phyloP scores from a whole-genome alignment of 768 basidiomycete genomes.

The Rhodotorula diobovata region DNA sequence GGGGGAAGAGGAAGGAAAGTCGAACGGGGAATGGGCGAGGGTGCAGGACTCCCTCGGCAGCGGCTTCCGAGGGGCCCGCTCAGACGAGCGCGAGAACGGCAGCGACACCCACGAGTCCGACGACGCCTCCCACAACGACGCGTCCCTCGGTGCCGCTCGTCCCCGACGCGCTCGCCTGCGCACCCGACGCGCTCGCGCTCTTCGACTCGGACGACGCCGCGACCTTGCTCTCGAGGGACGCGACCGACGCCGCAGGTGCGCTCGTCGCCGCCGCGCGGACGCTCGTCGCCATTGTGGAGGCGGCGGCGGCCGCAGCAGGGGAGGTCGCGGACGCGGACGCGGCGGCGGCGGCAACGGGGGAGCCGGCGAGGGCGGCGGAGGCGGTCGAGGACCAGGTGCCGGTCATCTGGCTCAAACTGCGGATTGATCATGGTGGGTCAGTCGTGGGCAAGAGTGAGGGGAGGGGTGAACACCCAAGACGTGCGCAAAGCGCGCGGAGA shows the following conservation, averaged over 20 bases:
- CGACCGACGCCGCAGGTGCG: neutral
- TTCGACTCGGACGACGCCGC: neutral
- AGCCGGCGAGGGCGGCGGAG: neutral
- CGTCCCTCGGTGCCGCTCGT: neutral
- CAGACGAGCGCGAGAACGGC: neutral
- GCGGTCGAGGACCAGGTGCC: neutral
- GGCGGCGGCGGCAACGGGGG: neutral
- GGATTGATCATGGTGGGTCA: neutral
- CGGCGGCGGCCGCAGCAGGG: neutral
- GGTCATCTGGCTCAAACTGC: neutral
- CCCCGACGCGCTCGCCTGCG: neutral
- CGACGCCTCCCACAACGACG: neutral
- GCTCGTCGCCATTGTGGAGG: neutral
- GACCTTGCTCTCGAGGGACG: neutral
- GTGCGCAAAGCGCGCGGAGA: slow-evolving; percentile 25
- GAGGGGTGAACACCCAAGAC: neutral
- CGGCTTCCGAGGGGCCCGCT: accelerated
- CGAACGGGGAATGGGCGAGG: neutral
- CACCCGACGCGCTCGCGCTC: neutral
- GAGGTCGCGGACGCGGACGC: neutral
- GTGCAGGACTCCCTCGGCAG: too few relatives aligned
- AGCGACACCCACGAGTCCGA: neutral
- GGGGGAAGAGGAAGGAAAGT: neutral
- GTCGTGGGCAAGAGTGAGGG: neutral
- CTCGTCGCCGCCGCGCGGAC: neutral